Conservation (phyloP, 225 moss, liverwort and hornwort species). For the Pseudoscleropodium purum region DNA sequence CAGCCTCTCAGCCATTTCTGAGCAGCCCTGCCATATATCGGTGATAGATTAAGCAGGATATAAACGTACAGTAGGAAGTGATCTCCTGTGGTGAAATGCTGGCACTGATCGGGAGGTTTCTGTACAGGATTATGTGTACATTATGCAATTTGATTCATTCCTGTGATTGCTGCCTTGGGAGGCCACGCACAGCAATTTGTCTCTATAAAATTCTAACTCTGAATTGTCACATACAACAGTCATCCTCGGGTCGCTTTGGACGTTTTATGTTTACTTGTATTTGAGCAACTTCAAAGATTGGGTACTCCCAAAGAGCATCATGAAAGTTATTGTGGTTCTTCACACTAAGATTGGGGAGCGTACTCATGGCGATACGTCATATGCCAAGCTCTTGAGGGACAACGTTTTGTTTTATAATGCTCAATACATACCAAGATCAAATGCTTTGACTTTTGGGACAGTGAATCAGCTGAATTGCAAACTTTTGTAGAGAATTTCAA, state of each 20-base stretch:
- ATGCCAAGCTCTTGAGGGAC: too few species aligned
- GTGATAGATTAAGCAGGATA: background rate
- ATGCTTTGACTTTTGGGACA: too few species aligned
- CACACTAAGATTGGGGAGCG: too few species aligned
- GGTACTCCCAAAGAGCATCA: too few species aligned
- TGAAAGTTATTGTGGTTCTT: too few species aligned
- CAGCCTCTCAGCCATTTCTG: constrained; percentile 1
- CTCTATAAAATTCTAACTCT: background rate
- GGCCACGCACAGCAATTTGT: constrained; percentile 12
- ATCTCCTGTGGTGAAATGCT: background rate
- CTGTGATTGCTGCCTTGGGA: constrained; percentile 16
- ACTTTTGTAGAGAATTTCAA: too few species aligned
- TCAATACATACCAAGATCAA: too few species aligned
- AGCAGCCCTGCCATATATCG: constrained; percentile 24
- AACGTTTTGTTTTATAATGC: too few species aligned
- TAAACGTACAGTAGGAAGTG: background rate
- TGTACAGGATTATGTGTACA: constrained; percentile 30
- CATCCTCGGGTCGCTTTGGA: background rate
- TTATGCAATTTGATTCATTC: constrained; percentile 19
- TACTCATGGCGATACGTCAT: too few species aligned
- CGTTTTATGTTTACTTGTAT: background rate
- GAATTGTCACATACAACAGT: background rate
- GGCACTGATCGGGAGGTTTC: background rate
- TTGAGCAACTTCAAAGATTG: too few species aligned
- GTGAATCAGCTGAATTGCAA: too few species aligned